Evolutionary conservation across 306 rosid species (phyloP).

Genomic region (Gastrolobium villosum): DNA sequence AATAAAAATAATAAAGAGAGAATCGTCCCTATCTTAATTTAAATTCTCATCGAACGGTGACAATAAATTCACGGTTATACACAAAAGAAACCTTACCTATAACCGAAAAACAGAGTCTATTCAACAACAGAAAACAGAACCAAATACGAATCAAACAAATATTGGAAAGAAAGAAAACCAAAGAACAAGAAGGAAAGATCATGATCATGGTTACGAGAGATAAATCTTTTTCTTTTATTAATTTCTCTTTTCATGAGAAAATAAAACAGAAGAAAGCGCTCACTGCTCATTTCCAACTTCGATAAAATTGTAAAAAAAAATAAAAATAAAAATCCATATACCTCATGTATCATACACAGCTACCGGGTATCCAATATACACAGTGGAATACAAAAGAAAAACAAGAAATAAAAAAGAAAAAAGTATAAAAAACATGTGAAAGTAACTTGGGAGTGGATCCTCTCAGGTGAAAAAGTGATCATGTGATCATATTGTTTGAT

Average conservation of each 20-base stretch:
- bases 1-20: too few species aligned
- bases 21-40: not conserved
- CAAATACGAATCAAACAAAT: too few species aligned
- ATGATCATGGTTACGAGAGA: conserved; percentile 10
- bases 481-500: too few species aligned
- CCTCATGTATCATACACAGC: conserved; percentile 8
- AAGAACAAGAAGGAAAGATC: not conserved
- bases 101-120: conserved; percentile 9
- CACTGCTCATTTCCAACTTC: not conserved
- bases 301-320: not conserved
- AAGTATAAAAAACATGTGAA: not conserved
- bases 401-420: not conserved
- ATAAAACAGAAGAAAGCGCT: conserved; percentile 32
- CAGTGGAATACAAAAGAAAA: not conserved
- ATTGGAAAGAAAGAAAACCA: too few species aligned
- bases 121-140: too few species aligned
- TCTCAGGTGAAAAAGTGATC: too few species aligned
- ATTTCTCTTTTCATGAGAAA: conserved; percentile 1
- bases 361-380: conserved; percentile 12
- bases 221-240: conserved; percentile 31
- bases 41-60: not conserved
- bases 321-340: not conserved
- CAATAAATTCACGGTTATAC: not conserved
- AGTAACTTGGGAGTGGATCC: too few species aligned
- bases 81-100: not conserved